Conservation (phyloP, 331 rosid genomes). For the Acacia concinna region DNA sequence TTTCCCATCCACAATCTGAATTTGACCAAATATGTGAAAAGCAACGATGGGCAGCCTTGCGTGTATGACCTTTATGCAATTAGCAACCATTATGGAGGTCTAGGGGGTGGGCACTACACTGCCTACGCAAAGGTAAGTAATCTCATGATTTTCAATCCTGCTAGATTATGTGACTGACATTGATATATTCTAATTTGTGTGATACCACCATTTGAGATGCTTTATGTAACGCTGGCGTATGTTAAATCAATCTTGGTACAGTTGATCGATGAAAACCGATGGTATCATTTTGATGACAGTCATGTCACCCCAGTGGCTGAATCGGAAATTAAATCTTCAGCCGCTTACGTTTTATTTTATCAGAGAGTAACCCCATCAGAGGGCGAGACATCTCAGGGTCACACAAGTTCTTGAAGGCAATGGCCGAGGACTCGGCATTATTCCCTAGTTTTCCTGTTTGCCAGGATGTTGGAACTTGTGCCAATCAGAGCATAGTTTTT, state of each 20-base stretch:
- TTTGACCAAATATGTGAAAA: constrained; percentile 83
- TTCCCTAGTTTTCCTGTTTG: constrained; percentile 34
- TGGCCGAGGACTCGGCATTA: constrained; percentile 18
- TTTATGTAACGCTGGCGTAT: constrained; percentile 12
- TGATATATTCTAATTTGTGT: constrained; percentile 18
- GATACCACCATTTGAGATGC: constrained; percentile 19
- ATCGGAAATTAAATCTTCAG: constrained; percentile 80
- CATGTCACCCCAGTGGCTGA: constrained; percentile 69
- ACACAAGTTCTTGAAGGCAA: constrained; percentile 35
- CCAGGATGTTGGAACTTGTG: constrained; percentile 28
- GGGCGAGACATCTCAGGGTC: constrained; percentile 50
- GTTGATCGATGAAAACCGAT: constrained; percentile 86
- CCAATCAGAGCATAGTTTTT: constrained; percentile 22
- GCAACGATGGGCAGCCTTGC: constrained; percentile 69
- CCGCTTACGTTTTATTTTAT: constrained; percentile 91
- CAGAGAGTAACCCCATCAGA: constrained; percentile 56
- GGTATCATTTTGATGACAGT: constrained; percentile 98
- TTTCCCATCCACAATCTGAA: constrained; percentile 89
- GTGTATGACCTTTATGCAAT: constrained; percentile 81
- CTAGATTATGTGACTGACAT: not conserved
- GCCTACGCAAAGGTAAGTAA: constrained; percentile 93
- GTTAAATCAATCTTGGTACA: constrained; percentile 41
- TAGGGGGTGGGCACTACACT: constrained; percentile 98
- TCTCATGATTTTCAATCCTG: constrained; percentile 23
- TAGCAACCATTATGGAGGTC: constrained; percentile 98